Conservation (phyloP, 2,329 filamentous ascomycete species). For the Paraphoma chrysanthemicola region DNA sequence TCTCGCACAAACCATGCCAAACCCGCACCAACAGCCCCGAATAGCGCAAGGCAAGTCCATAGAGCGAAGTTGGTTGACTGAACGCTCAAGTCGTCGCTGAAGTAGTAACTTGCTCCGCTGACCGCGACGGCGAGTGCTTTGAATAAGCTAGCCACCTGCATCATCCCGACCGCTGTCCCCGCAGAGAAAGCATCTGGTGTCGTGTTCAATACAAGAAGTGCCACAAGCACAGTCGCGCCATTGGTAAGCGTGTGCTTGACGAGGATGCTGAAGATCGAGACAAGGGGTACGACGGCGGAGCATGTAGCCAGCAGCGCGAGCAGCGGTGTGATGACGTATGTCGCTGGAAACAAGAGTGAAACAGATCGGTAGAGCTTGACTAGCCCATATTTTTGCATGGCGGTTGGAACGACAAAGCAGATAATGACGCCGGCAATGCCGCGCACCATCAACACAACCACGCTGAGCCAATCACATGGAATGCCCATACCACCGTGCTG, state of each 20-base stretch:
- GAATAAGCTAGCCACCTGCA: conserved; percentile 56
- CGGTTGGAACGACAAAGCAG: conserved; percentile 44
- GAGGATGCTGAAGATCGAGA: conserved; percentile 51
- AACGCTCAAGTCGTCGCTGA: conserved; percentile 54
- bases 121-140: conserved; percentile 56
- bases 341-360: conserved; percentile 48
- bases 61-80: conserved; percentile 53
- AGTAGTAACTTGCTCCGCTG: conserved; percentile 54
- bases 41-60: conserved; percentile 52
- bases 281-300: conserved; percentile 42
- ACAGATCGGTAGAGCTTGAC: conserved; percentile 53
- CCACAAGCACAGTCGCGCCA: conserved; percentile 52
- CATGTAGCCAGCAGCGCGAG: conserved; percentile 47
- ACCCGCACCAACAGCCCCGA: conserved; percentile 51
- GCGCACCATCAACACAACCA: conserved; percentile 52
- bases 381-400: conserved; percentile 50
- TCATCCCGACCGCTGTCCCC: conserved; percentile 57
- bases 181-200: conserved; percentile 56
- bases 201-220: conserved; percentile 56
- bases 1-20: conserved; percentile 55
- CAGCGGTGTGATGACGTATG: conserved; percentile 51
- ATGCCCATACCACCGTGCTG: conserved; percentile 55
- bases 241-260: conserved; percentile 53
- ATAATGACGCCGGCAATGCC: conserved; percentile 50
- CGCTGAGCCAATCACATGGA: conserved; percentile 53